Conservation (phyloP, 75 land plant genomes). For the Gnetum montanum region DNA sequence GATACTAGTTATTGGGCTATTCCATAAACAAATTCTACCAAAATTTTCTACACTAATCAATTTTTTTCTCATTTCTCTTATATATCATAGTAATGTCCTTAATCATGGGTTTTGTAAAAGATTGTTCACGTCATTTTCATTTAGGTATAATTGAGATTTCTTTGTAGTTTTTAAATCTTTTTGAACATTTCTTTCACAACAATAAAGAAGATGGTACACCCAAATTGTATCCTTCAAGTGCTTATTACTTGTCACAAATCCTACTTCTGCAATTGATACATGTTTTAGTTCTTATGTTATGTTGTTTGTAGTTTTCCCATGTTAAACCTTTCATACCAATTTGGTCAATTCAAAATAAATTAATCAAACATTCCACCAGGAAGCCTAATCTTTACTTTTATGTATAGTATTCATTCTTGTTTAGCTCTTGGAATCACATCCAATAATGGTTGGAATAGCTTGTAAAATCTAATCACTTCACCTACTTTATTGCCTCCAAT, state of each 20-base stretch:
- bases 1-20: neutral
- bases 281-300: too few species aligned
- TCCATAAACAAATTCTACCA: neutral
- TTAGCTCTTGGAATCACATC: conserved; percentile 13
- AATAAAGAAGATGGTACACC: conserved; percentile 1
- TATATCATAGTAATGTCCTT: neutral
- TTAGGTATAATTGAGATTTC: neutral
- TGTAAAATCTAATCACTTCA: conserved; percentile 6
- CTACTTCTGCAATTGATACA: too few species aligned
- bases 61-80: neutral
- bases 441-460: conserved; percentile 12
- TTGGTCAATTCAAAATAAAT: neutral
- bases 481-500: conserved; percentile 1
- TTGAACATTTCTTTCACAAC: neutral
- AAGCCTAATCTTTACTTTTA: neutral
- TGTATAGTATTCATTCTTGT: conserved; percentile 14
- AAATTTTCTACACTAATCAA: neutral
- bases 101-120: neutral
- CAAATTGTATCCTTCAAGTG: neutral
- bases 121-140: neutral
- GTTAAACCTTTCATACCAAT: too few species aligned
- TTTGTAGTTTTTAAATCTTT: neutral
- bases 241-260: too few species aligned
- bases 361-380: neutral
- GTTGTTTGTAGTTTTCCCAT: too few species aligned